Percentiles rank a stretch among this genome's conserved stretches.
phyloP scores from a whole-genome alignment of 208 protist species.

The Strigomonas culicis region DNA sequence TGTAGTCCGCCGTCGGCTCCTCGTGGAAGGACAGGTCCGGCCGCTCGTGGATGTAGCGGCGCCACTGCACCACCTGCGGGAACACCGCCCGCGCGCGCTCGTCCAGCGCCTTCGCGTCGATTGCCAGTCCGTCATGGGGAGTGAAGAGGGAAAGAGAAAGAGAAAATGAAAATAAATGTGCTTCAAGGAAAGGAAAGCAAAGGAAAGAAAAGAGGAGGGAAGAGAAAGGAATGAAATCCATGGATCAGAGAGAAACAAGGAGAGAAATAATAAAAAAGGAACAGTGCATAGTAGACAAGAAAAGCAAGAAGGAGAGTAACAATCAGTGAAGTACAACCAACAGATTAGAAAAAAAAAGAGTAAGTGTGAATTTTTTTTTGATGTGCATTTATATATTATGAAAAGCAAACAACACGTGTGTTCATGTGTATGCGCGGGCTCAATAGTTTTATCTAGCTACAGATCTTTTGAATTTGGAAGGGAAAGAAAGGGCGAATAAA shows the following conservation, averaged over 20 bases:
- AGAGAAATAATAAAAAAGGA: not conserved
- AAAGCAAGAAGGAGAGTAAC: not conserved
- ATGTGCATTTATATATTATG: not conserved
- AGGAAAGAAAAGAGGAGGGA: conserved; percentile 5
- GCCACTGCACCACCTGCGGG: conserved; percentile 56
- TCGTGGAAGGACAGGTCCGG: conserved; percentile 57
- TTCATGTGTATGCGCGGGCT: not conserved
- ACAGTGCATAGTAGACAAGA: not conserved
- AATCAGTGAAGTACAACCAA: not conserved
- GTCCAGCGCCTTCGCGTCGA: conserved; percentile 20
- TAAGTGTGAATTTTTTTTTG: not conserved
- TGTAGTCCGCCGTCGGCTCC: conserved; percentile 49
- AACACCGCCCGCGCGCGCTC: conserved; percentile 20
- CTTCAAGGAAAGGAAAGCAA: not conserved
- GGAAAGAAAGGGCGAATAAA: not conserved
- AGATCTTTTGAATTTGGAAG: not conserved
- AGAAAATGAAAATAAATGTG: not conserved
- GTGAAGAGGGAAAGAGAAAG: conserved; percentile 9
- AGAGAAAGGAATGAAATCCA: not conserved
- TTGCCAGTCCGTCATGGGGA: not conserved
- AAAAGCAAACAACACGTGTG: not conserved
- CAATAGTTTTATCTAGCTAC: not conserved
- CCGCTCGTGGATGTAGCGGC: conserved; percentile 53
- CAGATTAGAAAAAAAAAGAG: not conserved
- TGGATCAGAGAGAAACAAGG: not conserved